These are phyloP conservation scores for Phytophthora capsici DNA, from an alignment of 352 stramenopile species.

Conservation along the genomic window DNA sequence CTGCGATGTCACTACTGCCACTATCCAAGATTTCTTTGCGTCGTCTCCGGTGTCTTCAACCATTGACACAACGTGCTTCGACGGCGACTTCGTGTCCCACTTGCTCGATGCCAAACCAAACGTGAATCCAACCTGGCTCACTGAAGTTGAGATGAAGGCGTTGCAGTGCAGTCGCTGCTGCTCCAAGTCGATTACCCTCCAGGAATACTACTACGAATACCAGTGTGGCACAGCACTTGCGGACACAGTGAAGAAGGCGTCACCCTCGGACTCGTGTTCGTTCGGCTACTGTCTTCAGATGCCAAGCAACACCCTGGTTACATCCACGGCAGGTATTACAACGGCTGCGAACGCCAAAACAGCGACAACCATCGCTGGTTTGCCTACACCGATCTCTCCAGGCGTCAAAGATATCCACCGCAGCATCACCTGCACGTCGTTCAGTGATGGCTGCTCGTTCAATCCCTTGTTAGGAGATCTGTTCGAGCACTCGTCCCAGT, in stretches of 20 bases:
- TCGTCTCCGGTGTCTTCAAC: neutral
- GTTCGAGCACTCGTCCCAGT: slow-evolving; percentile 7
- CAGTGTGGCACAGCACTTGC: slow-evolving; percentile 10
- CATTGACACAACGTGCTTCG: slow-evolving; percentile 14
- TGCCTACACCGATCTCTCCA: slow-evolving; percentile 3
- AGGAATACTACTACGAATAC: slow-evolving; percentile 34
- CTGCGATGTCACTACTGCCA: slow-evolving; percentile 6
- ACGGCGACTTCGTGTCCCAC: slow-evolving; percentile 5
- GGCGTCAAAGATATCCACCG: slow-evolving; percentile 15
- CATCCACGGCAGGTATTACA: slow-evolving; percentile 5
- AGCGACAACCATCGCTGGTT: slow-evolving; percentile 7
- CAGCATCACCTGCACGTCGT: slow-evolving; percentile 24
- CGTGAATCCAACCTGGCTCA: neutral
- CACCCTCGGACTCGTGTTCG: slow-evolving; percentile 13
- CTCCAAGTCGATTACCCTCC: slow-evolving; percentile 18
- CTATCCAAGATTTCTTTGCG: slow-evolving; percentile 23
- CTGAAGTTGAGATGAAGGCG: slow-evolving; percentile 1
- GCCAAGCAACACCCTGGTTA: slow-evolving; percentile 4
- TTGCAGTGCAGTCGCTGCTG: slow-evolving; percentile 34
- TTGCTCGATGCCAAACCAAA: slow-evolving; percentile 7
- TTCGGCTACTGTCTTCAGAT: slow-evolving; percentile 28
- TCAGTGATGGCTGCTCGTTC: slow-evolving; percentile 18
- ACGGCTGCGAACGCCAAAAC: neutral
- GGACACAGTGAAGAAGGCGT: slow-evolving; percentile 9
- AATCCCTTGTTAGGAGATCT: slow-evolving; percentile 10